phyloP scores from a whole-genome alignment of 352 stramenopile genomes.

The Pythium volutum region DNA sequence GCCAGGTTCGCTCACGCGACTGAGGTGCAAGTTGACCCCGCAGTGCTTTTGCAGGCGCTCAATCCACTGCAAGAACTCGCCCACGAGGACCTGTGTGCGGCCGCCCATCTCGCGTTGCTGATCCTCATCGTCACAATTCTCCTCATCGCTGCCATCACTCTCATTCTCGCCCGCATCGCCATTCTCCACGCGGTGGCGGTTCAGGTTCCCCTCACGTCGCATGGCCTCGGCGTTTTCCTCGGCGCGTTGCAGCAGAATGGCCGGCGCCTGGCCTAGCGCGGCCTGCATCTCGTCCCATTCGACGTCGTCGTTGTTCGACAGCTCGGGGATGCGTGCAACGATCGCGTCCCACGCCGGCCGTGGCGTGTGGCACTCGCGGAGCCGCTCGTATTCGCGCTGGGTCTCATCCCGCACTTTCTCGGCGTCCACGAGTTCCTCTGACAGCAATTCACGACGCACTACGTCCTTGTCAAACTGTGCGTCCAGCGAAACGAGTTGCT shows the following conservation, averaged over 20 bases:
- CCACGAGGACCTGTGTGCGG: conserved; percentile 49
- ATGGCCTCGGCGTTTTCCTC: conserved; percentile 5
- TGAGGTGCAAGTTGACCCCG: conserved; percentile 70
- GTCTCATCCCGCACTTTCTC: conserved; percentile 29
- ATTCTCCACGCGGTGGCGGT: background rate
- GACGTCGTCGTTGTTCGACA: conserved; percentile 47
- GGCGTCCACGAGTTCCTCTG: conserved; percentile 24
- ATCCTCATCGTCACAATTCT: conserved; percentile 2
- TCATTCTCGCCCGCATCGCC: background rate
- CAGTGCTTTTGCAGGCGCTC: conserved; percentile 78
- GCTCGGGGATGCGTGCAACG: conserved; percentile 54
- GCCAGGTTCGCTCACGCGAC: conserved; percentile 44
- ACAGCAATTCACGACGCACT: conserved; percentile 17
- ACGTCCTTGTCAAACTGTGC: conserved; percentile 39
- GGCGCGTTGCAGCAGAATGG: conserved; percentile 1
- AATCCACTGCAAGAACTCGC: conserved; percentile 78
- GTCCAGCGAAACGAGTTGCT: conserved; percentile 34
- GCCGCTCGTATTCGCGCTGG: conserved; percentile 27
- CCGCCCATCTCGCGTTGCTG: background rate
- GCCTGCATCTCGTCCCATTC: conserved; percentile 44
- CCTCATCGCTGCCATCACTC: background rate
- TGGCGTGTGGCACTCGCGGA: conserved; percentile 60
- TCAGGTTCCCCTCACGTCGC: background rate
- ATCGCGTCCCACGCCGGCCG: conserved; percentile 62
- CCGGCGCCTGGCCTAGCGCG: background rate